These are phyloP conservation scores for Cutaneotrichosporon arboriforme DNA, from an alignment of 1,284 basidiomycete species.

Conservation along the genomic window DNA sequence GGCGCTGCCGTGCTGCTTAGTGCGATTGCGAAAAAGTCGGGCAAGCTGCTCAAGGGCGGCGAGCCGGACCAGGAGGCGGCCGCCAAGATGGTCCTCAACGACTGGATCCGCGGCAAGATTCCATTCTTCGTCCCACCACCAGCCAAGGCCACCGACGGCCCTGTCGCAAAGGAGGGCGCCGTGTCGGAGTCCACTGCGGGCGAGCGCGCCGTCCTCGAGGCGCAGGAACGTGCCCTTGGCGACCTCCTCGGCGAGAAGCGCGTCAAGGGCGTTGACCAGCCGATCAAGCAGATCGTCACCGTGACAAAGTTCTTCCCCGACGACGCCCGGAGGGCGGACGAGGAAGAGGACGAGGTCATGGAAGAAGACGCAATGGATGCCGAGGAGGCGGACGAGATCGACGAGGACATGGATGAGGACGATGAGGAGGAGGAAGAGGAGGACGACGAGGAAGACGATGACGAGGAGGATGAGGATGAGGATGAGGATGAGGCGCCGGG, in stretches of 20 bases:
- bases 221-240: constrained; percentile 42
- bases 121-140: constrained; percentile 53
- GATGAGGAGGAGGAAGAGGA: constrained; percentile 40
- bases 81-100: constrained; percentile 90
- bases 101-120: constrained; percentile 90
- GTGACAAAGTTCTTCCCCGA: constrained; percentile 53
- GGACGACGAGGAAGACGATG: constrained; percentile 55
- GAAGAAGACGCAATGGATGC: constrained; percentile 36
- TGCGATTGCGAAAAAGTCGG: constrained; percentile 81
- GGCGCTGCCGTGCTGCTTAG: constrained; percentile 72
- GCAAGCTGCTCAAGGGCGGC: constrained; percentile 86
- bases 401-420: constrained; percentile 51
- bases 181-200: constrained; percentile 29
- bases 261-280: constrained; percentile 56
- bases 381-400: constrained; percentile 53
- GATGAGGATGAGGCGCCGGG: constrained; percentile 45
- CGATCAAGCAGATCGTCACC: constrained; percentile 55
- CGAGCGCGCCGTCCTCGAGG: constrained; percentile 36
- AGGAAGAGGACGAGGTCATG: constrained; percentile 41
- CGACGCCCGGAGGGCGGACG: constrained; percentile 45
- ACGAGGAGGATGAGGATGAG: constrained; percentile 25
- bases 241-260: constrained; percentile 47
- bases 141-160: constrained; percentile 39
- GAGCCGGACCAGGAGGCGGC: constrained; percentile 90
- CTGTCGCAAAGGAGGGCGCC: constrained; percentile 25